Evolutionary conservation across 352 stramenopile species (phyloP).

Genomic region (Phytophthora pseudosyringae): DNA sequence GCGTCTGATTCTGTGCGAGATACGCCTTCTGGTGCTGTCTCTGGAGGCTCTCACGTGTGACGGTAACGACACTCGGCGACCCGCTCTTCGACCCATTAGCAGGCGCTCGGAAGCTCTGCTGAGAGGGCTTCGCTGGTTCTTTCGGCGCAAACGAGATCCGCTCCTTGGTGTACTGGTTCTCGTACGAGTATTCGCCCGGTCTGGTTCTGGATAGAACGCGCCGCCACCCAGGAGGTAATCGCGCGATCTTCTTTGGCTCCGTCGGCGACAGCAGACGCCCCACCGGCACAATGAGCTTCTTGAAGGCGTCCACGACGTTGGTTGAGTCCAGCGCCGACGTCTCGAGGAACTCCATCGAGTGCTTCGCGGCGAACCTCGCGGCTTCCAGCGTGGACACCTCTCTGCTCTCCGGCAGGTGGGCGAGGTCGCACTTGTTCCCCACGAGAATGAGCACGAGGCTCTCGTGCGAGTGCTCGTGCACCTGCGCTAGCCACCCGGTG

Average conservation of each 20-base stretch:
- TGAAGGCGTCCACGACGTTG: conserved; percentile 90
- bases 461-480: conserved; percentile 85
- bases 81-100: conserved; percentile 38
- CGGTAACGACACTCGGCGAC: conserved; percentile 52
- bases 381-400: conserved; percentile 89
- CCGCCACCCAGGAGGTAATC: conserved; percentile 74
- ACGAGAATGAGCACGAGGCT: conserved; percentile 86
- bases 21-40: conserved; percentile 86
- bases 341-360: conserved; percentile 90
- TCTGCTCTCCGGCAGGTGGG: conserved; percentile 72
- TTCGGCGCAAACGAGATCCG: conserved; percentile 89
- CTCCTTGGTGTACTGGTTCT: conserved; percentile 91
- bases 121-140: conserved; percentile 85
- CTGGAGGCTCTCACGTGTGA: conserved; percentile 87
- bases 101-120: conserved; percentile 77
- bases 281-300: conserved; percentile 88
- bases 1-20: conserved; percentile 70
- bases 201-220: conserved; percentile 86
- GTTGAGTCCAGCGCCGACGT: conserved; percentile 85
- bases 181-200: conserved; percentile 87
- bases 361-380: conserved; percentile 76
- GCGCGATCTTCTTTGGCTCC: conserved; percentile 66
- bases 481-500: conserved; percentile 75
- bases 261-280: conserved; percentile 75
- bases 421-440: conserved; percentile 90